phyloP scores from a whole-genome alignment of 371 early-diverging fungal genomes.

The Dichotomocladium elegans region DNA sequence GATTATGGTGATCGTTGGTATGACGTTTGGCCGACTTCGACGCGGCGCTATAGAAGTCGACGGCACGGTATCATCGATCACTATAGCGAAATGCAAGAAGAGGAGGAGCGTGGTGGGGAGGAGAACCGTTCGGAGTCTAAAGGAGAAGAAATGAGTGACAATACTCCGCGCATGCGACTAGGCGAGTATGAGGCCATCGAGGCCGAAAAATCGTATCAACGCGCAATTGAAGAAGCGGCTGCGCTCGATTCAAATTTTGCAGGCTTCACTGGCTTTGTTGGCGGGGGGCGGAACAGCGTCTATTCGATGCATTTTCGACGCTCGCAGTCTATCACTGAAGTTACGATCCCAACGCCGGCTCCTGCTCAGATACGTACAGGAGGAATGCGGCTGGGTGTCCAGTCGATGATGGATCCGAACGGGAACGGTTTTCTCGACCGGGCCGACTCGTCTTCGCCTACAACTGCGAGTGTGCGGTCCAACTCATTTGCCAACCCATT shows the following conservation, averaged over 20 bases:
- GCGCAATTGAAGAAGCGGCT: constrained; percentile 32
- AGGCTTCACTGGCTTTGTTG: constrained; percentile 32
- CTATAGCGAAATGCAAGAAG: neutral
- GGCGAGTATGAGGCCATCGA: constrained; percentile 35
- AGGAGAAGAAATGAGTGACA: neutral
- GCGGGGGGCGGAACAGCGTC: constrained; percentile 3
- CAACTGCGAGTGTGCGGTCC: constrained; percentile 2
- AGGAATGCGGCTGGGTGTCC: neutral
- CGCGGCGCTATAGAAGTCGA: constrained; percentile 10
- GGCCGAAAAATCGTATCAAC: constrained; percentile 24
- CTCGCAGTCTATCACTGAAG: neutral
- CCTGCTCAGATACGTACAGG: neutral
- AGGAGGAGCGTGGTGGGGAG: too few species aligned
- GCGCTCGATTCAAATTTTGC: constrained; percentile 42
- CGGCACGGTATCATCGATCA: constrained; percentile 25
- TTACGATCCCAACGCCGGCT: neutral
- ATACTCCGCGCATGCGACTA: constrained; percentile 23
- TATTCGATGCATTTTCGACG: constrained; percentile 5
- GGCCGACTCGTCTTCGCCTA: neutral
- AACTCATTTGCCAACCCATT: constrained; percentile 14
- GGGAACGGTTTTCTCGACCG: too few species aligned
- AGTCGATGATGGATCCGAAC: neutral
- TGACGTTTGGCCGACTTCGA: constrained; percentile 34
- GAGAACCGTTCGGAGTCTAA: neutral
- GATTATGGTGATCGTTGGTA: constrained; percentile 41